Evolutionary conservation across 2,329 filamentous ascomycete genomes (phyloP).

Genomic region (Aspergillus awamori): DNA sequence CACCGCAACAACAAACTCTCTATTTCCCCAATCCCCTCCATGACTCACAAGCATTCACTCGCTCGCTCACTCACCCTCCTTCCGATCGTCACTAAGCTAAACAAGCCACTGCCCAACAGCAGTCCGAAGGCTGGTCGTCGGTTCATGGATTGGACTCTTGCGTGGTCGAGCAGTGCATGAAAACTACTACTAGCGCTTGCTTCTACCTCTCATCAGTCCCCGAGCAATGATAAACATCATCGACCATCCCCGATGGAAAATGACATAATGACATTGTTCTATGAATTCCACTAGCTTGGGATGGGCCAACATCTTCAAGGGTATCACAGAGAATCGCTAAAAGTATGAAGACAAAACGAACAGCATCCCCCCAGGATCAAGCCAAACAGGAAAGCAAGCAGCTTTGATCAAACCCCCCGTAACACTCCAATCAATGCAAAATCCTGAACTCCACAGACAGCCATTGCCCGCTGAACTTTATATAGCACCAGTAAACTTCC

Average conservation of each 20-base stretch:
- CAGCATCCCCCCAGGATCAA: background rate
- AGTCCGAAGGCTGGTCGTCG: background rate
- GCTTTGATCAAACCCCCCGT: conserved; percentile 1
- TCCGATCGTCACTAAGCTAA: background rate
- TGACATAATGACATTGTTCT: background rate
- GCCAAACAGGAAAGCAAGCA: background rate
- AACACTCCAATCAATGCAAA: conserved; percentile 4
- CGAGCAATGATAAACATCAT: too few relatives aligned
- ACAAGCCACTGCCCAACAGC: background rate
- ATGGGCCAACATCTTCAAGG: conserved; percentile 7
- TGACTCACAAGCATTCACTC: background rate
- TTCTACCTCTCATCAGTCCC: too few relatives aligned
- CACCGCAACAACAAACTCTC: conserved; percentile 9
- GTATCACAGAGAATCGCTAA: conserved; percentile 16
- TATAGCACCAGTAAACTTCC: conserved; percentile 62
- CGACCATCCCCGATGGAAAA: too few relatives aligned
- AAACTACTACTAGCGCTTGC: background rate
- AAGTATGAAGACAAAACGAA: background rate
- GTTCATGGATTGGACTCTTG: background rate
- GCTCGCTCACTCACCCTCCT: background rate
- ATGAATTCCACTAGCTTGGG: background rate
- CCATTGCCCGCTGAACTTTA: conserved; percentile 14
- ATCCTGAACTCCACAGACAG: background rate
- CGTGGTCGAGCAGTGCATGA: background rate
- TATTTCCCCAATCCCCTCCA: background rate